Percentiles rank a stretch among this genome's conserved stretches.
Conservation (phyloP, 441 rosid species). For the Raphanus hybrid region DNA sequence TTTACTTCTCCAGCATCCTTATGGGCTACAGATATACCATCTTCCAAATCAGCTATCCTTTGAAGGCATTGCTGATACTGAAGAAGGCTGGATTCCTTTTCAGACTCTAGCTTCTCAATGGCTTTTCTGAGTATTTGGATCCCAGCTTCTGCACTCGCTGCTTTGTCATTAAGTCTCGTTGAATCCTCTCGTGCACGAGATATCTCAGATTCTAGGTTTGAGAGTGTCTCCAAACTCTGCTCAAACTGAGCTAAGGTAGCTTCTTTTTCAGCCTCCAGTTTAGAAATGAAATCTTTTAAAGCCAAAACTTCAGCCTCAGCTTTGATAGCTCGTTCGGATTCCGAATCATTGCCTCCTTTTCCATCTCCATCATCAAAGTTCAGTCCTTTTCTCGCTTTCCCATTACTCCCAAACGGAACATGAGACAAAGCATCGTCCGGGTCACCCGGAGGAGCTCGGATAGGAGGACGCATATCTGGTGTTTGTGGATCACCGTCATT, state of each 20-base stretch:
- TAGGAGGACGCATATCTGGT: slow-evolving; percentile 56
- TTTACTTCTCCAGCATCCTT: slow-evolving; percentile 57
- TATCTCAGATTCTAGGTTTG: slow-evolving; percentile 68
- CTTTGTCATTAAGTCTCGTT: slow-evolving; percentile 55
- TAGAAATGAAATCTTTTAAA: slow-evolving; percentile 66
- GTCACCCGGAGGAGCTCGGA: slow-evolving; percentile 44
- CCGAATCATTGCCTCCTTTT: slow-evolving; percentile 53
- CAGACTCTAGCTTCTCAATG: slow-evolving; percentile 57
- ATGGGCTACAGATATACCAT: slow-evolving; percentile 48
- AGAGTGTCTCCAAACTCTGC: slow-evolving; percentile 65
- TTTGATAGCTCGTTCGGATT: slow-evolving; percentile 59
- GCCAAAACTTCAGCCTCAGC: slow-evolving; percentile 70
- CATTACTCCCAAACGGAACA: slow-evolving; percentile 44
- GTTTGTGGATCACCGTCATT: slow-evolving; percentile 57
- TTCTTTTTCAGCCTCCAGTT: slow-evolving; percentile 79
- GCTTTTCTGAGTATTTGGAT: slow-evolving; percentile 62
- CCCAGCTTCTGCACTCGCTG: slow-evolving; percentile 71
- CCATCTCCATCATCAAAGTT: slow-evolving; percentile 65
- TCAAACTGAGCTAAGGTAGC: slow-evolving; percentile 67
- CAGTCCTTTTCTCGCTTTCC: slow-evolving; percentile 69
- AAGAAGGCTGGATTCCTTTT: slow-evolving; percentile 61
- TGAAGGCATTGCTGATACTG: slow-evolving; percentile 71
- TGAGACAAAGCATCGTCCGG: slow-evolving; percentile 52
- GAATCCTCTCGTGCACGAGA: slow-evolving; percentile 67
- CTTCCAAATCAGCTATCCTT: slow-evolving; percentile 64